Base-by-base conservation (phyloP, 805 yeast species). In the Maudiozyma serrabonitensis region DNA sequence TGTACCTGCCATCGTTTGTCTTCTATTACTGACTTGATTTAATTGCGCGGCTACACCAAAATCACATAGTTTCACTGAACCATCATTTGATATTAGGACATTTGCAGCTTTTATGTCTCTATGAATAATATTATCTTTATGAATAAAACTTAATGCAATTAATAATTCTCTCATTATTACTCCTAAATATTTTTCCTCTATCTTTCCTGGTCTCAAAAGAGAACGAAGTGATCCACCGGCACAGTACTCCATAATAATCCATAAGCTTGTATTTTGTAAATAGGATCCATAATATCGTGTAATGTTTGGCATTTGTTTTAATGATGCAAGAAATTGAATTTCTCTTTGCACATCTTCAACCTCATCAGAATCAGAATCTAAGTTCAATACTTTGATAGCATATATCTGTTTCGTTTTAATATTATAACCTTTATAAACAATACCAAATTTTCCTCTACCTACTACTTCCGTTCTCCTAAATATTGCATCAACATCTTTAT, bases 241-340 rank as follows among this genome's bases (percentile, higher is more conserved):
- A 67, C 98, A 91, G 61, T 86, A 80, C 62, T 93, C 99, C 97
- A 93, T 93, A 51, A 93, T 81, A 64, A 93, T 90, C 98, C 99
- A 93, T 37, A 93, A 73, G 59, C 86, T 83, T n/a, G 96, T 84
- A 45, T 91, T 97, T 53, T 82, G 80, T 28, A 95, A 68, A 55
- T 84, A 84, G 0, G 95, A 84, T 0, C 96, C 97, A 62, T 85
- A 87, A 67, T 93, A 93, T 54, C 84, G 90, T 2, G 96, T 89
- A 47, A 93, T 87, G 59, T 93, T 93, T n/a, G 95, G 93, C 16
- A 85, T 86, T 48, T 80, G 81, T 57, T 87, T 85, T 54, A 93
- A 71, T 54, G 86, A 88, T 1, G 95, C 74, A 50, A 93, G 73
- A 64, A 93, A 84, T 60, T 86, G 89, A 48, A 93, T 81, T 70